Percentiles rank a stretch among this genome's conserved stretches.
Evolutionary conservation across 1,284 basidiomycete species (phyloP).

Genomic region (Malassezia slooffiae): DNA sequence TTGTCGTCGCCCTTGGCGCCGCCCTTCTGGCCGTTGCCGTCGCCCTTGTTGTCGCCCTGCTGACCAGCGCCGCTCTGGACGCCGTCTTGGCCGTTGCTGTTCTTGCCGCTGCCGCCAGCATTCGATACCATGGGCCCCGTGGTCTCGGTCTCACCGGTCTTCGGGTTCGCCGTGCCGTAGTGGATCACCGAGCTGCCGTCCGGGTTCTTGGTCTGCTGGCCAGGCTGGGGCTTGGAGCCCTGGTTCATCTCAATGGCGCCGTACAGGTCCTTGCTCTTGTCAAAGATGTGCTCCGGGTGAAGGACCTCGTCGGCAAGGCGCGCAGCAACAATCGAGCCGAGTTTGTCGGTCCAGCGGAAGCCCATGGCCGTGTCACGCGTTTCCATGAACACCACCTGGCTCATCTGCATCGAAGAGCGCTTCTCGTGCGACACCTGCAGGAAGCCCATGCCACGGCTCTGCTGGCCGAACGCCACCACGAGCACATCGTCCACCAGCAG

Average conservation of each 20-base stretch:
- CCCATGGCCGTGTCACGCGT: slow-evolving; percentile 20
- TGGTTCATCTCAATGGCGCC: too few relatives aligned
- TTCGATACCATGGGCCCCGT: too few relatives aligned
- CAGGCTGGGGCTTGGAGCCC: too few relatives aligned
- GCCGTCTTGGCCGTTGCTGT: background rate
- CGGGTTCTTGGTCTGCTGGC: too few relatives aligned
- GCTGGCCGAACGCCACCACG: slow-evolving; percentile 40
- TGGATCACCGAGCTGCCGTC: too few relatives aligned
- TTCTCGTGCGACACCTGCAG: slow-evolving; percentile 11
- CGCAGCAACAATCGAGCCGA: slow-evolving; percentile 24
- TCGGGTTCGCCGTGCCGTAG: background rate
- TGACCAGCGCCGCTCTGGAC: background rate
- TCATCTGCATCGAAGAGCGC: slow-evolving; percentile 7
- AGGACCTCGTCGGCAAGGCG: slow-evolving; percentile 2
- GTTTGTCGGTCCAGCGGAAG: slow-evolving; percentile 29
- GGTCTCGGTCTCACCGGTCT: background rate
- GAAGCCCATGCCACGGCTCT: slow-evolving; percentile 8
- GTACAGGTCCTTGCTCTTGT: too few relatives aligned
- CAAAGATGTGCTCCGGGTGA: too few relatives aligned
- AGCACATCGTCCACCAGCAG: slow-evolving; percentile 33
- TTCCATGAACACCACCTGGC: slow-evolving; percentile 14
- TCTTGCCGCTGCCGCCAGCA: too few relatives aligned
- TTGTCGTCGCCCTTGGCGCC: background rate
- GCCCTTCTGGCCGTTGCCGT: too few relatives aligned
- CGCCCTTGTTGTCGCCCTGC: background rate